Evolutionary conservation across 176 grass and related monocot species (phyloP).

Genomic region (Olyra latifolia): DNA sequence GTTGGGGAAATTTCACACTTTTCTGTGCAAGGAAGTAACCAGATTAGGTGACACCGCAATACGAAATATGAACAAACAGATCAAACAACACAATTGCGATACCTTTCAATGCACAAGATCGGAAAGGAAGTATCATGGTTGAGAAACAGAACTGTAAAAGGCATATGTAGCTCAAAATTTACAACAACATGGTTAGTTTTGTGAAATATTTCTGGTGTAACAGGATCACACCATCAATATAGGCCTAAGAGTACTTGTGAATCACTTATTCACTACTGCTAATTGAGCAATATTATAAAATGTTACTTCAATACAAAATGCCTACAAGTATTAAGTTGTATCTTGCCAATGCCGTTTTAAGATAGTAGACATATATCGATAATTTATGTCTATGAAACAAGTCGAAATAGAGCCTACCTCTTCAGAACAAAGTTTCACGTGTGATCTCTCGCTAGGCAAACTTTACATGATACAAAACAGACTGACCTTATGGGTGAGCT

Average conservation of each 20-base stretch:
- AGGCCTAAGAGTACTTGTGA: not conserved
- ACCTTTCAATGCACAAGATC: not conserved
- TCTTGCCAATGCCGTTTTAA: not conserved
- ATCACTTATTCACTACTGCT: not conserved
- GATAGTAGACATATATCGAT: not conserved
- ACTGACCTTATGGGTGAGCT: conserved; percentile 60
- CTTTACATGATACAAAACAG: conserved; percentile 33
- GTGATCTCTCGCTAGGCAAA: not conserved
- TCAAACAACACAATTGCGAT: not conserved
- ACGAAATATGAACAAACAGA: not conserved
- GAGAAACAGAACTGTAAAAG: not conserved
- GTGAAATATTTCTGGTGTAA: not conserved
- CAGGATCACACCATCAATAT: not conserved
- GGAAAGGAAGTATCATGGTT: not conserved
- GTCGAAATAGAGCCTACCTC: not conserved
- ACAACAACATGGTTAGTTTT: not conserved
- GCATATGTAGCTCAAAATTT: not conserved
- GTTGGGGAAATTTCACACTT: not conserved
- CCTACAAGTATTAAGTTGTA: conserved; percentile 6
- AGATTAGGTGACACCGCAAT: not conserved
- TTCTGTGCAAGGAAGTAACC: not conserved
- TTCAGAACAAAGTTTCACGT: not conserved
- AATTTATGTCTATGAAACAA: not conserved
- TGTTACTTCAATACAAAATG: not conserved
- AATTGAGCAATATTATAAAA: not conserved